Evolutionary conservation across 345 rosid species (phyloP).

Genomic region (Sonneratia alba): DNA sequence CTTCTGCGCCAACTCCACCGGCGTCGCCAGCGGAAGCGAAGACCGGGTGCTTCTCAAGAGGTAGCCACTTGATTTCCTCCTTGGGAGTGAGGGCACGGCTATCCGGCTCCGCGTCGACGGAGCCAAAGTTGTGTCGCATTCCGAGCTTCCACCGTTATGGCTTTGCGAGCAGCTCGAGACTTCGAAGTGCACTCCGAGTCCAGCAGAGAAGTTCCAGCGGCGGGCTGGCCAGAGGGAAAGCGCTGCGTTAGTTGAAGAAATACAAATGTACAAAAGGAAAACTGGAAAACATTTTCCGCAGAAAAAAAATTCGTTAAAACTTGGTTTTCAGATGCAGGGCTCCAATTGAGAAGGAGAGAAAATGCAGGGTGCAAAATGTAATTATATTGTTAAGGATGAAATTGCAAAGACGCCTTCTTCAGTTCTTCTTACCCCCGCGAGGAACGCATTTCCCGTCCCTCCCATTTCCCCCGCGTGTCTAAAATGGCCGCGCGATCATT

Average conservation of each 20-base stretch:
- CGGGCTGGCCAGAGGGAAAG: background rate
- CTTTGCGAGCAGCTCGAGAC: background rate
- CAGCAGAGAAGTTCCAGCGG: background rate
- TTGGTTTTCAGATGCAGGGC: background rate
- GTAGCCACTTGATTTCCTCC: conserved; percentile 56
- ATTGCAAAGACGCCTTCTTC: no score
- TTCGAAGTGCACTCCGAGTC: background rate
- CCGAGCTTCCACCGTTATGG: conserved; percentile 4
- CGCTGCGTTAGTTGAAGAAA: background rate
- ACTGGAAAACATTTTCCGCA: background rate
- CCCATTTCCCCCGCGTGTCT: background rate
- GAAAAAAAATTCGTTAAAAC: background rate
- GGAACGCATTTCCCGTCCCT: background rate
- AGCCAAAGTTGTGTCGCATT: conserved; percentile 60
- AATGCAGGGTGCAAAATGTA: background rate
- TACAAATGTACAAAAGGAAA: background rate
- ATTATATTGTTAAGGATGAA: background rate
- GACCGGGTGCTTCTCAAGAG: conserved; percentile 62
- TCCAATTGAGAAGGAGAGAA: background rate
- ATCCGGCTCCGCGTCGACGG: conserved; percentile 18
- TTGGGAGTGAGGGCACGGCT: conserved; percentile 38
- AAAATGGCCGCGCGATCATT: conserved; percentile 51
- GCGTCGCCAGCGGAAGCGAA: conserved; percentile 34
- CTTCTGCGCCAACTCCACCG: conserved; percentile 7
- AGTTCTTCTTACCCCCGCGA: background rate